Evolutionary conservation across 2,329 filamentous ascomycete genomes (phyloP).

Genomic region (Sporothrix sp.): DNA sequence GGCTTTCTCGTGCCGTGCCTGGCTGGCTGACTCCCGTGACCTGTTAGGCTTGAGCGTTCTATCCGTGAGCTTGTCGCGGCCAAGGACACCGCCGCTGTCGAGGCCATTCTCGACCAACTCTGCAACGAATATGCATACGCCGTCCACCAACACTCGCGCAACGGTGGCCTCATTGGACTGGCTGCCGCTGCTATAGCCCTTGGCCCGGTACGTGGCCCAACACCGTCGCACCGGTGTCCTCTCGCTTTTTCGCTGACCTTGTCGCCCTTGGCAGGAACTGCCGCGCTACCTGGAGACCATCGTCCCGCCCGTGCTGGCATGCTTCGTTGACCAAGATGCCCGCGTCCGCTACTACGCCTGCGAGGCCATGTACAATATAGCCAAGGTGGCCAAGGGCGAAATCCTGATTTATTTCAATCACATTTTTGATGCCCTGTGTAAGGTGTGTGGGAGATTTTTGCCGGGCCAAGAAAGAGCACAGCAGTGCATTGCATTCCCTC

Average conservation of each 20-base stretch:
- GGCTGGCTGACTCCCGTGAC: not conserved
- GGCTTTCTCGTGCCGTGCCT: not conserved
- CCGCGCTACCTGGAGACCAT: conserved; percentile 88
- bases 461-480: too few species aligned
- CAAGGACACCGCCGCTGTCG: conserved; percentile 71
- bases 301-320: conserved; percentile 90
- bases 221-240: not conserved
- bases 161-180: conserved; percentile 90
- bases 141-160: conserved; percentile 91
- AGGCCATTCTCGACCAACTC: conserved; percentile 85
- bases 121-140: conserved; percentile 97
- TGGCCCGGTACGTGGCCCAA: conserved; percentile 55
- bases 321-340: conserved; percentile 96
- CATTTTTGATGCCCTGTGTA: conserved; percentile 94
- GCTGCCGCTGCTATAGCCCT: conserved; percentile 93
- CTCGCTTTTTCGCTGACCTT: not conserved
- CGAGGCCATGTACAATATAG: conserved; percentile 99
- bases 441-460: too few species aligned
- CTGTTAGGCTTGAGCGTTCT: conserved; percentile 68
- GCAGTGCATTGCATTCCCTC: too few species aligned
- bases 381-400: conserved; percentile 97
- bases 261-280: conserved; percentile 61
- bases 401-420: conserved; percentile 96
- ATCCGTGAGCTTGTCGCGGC: conserved; percentile 73
- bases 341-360: conserved; percentile 96